phyloP scores from a whole-genome alignment of 2,329 filamentous ascomycete species.

The Penicillium sp. region DNA sequence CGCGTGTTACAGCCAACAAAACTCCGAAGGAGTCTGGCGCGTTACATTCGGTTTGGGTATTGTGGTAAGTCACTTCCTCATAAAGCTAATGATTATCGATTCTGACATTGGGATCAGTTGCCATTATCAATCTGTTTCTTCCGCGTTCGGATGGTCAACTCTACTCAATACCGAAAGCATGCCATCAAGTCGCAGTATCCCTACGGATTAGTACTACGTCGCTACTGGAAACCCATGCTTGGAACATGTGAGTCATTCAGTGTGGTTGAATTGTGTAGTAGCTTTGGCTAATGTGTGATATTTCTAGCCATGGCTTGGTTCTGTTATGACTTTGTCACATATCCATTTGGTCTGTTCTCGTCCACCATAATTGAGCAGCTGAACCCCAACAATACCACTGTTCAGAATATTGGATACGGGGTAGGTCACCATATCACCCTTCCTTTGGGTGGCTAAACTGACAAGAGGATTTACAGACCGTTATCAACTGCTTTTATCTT shows the following conservation, averaged over 20 bases:
- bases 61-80: conserved; percentile 26
- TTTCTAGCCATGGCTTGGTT: conserved; percentile 50
- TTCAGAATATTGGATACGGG: conserved; percentile 32
- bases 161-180: conserved; percentile 51
- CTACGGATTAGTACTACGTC: conserved; percentile 50
- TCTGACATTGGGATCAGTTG: conserved; percentile 26
- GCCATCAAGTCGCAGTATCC: conserved; percentile 49
- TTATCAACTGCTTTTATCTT: conserved; percentile 55
- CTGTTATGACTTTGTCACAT: conserved; percentile 56
- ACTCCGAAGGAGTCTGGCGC: conserved; percentile 47
- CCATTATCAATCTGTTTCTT: conserved; percentile 55
- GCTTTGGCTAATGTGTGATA: background rate
- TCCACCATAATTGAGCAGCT: conserved; percentile 52
- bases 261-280: no score
- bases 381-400: conserved; percentile 44
- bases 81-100: no score
- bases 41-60: conserved; percentile 52
- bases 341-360: conserved; percentile 57
- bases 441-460: background rate
- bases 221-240: conserved; percentile 52
- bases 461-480: conserved; percentile 36
- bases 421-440: conserved; percentile 10
- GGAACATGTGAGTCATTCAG: conserved; percentile 38
- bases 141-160: conserved; percentile 54
- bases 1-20: conserved; percentile 23